Evolutionary conservation across 305 asterid genomes (phyloP).

Genomic region (Fraxinus velutina): DNA sequence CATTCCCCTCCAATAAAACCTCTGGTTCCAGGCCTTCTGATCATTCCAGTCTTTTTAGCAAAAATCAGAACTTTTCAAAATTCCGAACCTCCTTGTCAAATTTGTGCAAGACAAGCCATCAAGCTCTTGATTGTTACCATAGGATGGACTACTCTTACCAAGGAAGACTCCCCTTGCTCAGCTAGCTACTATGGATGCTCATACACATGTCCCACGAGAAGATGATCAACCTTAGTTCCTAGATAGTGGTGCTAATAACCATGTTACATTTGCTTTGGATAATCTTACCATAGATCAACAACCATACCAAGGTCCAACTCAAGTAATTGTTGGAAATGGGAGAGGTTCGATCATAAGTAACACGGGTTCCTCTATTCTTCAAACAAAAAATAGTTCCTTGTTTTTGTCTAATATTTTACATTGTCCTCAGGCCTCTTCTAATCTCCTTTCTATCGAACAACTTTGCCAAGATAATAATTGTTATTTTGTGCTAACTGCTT

Average conservation of each 20-base stretch:
- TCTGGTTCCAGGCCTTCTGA: not conserved
- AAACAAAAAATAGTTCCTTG: not conserved
- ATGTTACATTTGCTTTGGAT: not conserved
- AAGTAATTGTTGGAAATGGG: not conserved
- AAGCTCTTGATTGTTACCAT: not conserved
- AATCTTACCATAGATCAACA: not conserved
- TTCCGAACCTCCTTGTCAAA: not conserved
- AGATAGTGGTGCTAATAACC: not conserved
- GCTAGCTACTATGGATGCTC: not conserved
- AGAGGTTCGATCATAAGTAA: not conserved
- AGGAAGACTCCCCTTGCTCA: not conserved
- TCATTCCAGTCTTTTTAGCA: not conserved
- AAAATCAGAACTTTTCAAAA: not conserved
- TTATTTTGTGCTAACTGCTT: not conserved
- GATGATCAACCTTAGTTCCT: not conserved
- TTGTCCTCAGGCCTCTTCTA: not conserved
- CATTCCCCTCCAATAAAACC: not conserved
- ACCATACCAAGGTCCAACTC: not conserved
- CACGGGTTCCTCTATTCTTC: not conserved
- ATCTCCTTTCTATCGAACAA: not conserved
- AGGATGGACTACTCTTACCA: not conserved
- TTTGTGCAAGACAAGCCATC: not conserved
- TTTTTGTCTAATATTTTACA: not conserved
- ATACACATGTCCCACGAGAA: not conserved
- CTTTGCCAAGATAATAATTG: not conserved